These are phyloP conservation scores for Triticum turgidum DNA, from an alignment of 176 grass and related monocot species.

Conservation along the genomic window DNA sequence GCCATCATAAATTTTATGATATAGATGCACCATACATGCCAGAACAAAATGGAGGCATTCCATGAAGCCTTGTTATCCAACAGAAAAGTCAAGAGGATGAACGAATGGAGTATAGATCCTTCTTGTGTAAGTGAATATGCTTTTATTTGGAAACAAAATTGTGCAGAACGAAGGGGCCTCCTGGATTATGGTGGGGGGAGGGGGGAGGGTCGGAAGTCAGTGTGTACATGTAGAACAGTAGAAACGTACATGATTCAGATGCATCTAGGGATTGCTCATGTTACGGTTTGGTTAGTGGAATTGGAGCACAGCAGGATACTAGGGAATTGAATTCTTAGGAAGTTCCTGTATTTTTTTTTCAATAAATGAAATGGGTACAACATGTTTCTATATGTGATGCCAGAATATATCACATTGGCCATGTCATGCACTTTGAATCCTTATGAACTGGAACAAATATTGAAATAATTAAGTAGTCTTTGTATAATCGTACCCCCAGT, in stretches of 20 bases:
- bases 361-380: not conserved
- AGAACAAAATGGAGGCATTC: not conserved
- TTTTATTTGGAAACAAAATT: conserved; percentile 16
- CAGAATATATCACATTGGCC: conserved; percentile 6
- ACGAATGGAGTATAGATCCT: not conserved
- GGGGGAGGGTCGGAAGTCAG: not conserved
- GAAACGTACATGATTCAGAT: not conserved
- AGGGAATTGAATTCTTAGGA: not conserved
- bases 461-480: conserved; percentile 18
- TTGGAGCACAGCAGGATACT: not conserved
- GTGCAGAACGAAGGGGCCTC: not conserved
- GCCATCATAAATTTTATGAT: not conserved
- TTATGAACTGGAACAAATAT: conserved; percentile 19
- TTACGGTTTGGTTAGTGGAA: conserved; percentile 23
- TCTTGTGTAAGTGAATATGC: conserved; percentile 9
- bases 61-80: conserved; percentile 4
- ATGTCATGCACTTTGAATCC: conserved; percentile 5
- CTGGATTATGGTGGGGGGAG: not conserved
- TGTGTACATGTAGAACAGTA: not conserved
- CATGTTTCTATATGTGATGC: not conserved
- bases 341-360: not conserved
- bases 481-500: conserved; percentile 72
- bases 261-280: not conserved
- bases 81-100: not conserved
- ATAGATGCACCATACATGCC: not conserved